These are phyloP conservation scores for Microbotryomycetes sp. DNA, from an alignment of 1,284 basidiomycete species.

Conservation along the genomic window DNA sequence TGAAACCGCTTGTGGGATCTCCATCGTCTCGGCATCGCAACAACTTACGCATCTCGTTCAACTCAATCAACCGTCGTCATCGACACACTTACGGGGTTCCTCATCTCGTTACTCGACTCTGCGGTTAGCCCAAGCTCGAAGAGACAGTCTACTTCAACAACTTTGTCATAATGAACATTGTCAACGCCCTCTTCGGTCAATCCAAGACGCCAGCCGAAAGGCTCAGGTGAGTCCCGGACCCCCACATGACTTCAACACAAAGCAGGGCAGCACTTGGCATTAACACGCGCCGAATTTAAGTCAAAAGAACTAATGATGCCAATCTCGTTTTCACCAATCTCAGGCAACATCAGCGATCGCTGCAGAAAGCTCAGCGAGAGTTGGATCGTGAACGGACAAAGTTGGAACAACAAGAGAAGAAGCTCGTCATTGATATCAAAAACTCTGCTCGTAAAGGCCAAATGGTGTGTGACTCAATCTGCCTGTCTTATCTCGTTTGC, in stretches of 20 bases:
- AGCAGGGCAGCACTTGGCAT: background rate
- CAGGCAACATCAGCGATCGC: conserved; percentile 80
- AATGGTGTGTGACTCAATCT: conserved; percentile 72
- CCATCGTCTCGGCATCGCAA: no score
- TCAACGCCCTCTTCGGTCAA: conserved; percentile 85
- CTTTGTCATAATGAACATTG: background rate
- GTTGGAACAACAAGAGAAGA: conserved; percentile 72
- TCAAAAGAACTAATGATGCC: no score
- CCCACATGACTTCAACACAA: background rate
- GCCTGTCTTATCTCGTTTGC: no score
- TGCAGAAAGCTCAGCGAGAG: conserved; percentile 94
- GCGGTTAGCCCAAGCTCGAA: no score
- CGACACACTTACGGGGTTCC: no score
- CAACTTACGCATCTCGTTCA: no score
- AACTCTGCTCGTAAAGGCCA: conserved; percentile 93
- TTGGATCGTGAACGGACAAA: conserved; percentile 91
- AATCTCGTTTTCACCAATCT: no score
- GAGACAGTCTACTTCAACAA: no score
- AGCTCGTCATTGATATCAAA: conserved; percentile 74
- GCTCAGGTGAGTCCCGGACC: conserved; percentile 52
- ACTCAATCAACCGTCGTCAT: no score
- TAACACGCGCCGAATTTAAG: background rate
- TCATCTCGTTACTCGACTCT: no score
- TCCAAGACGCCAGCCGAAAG: conserved; percentile 92
- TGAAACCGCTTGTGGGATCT: no score